Conservation (phyloP, 306 rosid species). For the Vigna nakashimae region DNA sequence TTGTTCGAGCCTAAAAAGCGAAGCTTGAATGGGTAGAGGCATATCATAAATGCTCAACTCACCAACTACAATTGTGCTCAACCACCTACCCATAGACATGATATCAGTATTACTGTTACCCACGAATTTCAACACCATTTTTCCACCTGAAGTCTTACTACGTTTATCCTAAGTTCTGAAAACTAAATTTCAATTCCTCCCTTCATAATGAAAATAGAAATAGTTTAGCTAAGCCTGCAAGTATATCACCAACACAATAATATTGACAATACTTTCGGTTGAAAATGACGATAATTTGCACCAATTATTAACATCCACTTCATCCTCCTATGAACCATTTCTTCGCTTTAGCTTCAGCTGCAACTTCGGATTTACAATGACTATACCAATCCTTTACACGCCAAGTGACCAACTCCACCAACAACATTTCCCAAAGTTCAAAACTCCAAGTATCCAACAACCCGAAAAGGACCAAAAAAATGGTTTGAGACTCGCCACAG, state of each 20-base stretch:
- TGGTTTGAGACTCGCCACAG: slow-evolving; percentile 21
- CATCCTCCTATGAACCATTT: slow-evolving; percentile 17
- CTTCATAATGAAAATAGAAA: slow-evolving; percentile 25
- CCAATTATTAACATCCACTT: slow-evolving; percentile 36
- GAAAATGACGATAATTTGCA: slow-evolving; percentile 15
- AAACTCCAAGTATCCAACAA: slow-evolving; percentile 42
- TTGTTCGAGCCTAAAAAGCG: background rate
- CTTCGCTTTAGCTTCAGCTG: background rate
- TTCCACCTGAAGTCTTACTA: slow-evolving; percentile 10
- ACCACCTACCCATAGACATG: slow-evolving; percentile 9
- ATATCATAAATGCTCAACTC: slow-evolving; percentile 13
- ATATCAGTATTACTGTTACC: background rate
- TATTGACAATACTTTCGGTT: slow-evolving; percentile 28
- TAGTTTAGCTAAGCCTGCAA: slow-evolving; percentile 6
- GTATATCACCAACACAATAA: slow-evolving; percentile 16
- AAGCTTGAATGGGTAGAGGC: slow-evolving; percentile 19
- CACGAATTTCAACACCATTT: slow-evolving; percentile 30
- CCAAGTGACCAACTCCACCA: slow-evolving; percentile 24
- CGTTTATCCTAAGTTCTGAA: slow-evolving; percentile 35
- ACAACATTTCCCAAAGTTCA: slow-evolving; percentile 32
- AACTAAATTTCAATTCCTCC: slow-evolving; percentile 24
- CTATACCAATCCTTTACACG: slow-evolving; percentile 26
- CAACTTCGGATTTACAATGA: slow-evolving; percentile 20
- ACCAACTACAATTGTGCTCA: slow-evolving; percentile 29
- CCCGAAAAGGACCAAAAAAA: slow-evolving; percentile 26